Evolutionary conservation across 2,329 filamentous ascomycete genomes (phyloP).

Genomic region (Trichoderma breve): DNA sequence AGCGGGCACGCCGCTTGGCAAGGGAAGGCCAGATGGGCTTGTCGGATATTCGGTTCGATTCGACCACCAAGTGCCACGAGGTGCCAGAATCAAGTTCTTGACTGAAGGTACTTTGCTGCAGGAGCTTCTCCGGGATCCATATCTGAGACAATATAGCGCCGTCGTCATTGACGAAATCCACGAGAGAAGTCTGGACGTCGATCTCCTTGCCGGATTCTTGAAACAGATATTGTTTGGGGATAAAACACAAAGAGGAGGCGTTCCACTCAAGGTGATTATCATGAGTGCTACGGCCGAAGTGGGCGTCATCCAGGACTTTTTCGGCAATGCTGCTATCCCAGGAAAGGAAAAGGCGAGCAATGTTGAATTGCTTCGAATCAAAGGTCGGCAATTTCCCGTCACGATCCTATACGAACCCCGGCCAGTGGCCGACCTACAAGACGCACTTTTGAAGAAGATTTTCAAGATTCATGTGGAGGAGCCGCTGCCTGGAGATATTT

Average conservation of each 20-base stretch:
- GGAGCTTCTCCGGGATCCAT: slow-evolving; percentile 83
- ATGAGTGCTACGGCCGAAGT: slow-evolving; percentile 98
- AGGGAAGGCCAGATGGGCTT: slow-evolving; percentile 41
- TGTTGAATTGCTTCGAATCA: slow-evolving; percentile 60
- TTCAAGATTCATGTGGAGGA: slow-evolving; percentile 86
- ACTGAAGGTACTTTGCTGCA: slow-evolving; percentile 96
- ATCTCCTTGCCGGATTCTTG: slow-evolving; percentile 84
- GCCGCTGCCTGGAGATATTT: slow-evolving; percentile 87
- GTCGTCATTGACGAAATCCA: slow-evolving; percentile 96
- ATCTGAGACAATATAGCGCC: slow-evolving; percentile 80
- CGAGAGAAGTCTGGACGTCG: slow-evolving; percentile 91
- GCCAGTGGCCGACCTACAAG: slow-evolving; percentile 77
- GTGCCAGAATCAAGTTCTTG: slow-evolving; percentile 86
- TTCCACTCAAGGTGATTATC: slow-evolving; percentile 81
- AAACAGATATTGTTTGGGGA: slow-evolving; percentile 68
- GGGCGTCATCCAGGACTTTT: slow-evolving; percentile 73
- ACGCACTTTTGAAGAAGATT: slow-evolving; percentile 75
- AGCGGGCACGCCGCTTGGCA: slow-evolving; percentile 52
- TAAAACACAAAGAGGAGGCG: slow-evolving; percentile 63
- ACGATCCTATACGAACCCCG: slow-evolving; percentile 70
- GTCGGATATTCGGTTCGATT: slow-evolving; percentile 97
- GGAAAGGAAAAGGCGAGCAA: slow-evolving; percentile 19
- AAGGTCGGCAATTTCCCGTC: slow-evolving; percentile 86
- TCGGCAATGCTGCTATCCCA: slow-evolving; percentile 43
- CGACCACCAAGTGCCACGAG: slow-evolving; percentile 78